These are phyloP conservation scores for Colletotrichum sp. DNA, from an alignment of 2,329 filamentous ascomycete genomes.

Conservation along the genomic window DNA sequence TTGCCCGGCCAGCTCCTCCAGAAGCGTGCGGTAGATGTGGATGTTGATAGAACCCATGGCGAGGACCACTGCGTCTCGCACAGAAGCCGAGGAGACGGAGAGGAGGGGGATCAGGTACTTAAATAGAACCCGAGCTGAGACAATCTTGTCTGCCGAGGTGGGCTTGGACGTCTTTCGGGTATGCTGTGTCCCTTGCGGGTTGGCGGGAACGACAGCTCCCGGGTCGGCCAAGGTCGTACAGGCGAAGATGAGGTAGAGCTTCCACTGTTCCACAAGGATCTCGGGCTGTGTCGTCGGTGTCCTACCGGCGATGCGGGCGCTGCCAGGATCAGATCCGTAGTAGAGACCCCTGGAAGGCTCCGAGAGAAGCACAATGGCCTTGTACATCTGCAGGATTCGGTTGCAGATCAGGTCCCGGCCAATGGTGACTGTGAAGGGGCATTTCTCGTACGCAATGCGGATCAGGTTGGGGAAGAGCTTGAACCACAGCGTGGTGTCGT, in stretches of 20 bases:
- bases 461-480: slow-evolving; percentile 98
- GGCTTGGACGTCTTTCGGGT: slow-evolving; percentile 80
- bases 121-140: slow-evolving; percentile 88
- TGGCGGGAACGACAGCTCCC: slow-evolving; percentile 66
- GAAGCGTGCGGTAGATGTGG: slow-evolving; percentile 87
- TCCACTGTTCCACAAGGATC: slow-evolving; percentile 95
- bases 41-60: slow-evolving; percentile 95
- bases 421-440: slow-evolving; percentile 88
- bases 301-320: slow-evolving; percentile 54
- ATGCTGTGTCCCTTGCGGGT: slow-evolving; percentile 70
- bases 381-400: slow-evolving; percentile 91
- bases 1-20: slow-evolving; percentile 88
- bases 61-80: slow-evolving; percentile 88
- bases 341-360: slow-evolving; percentile 72
- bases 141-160: slow-evolving; percentile 75
- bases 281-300: slow-evolving; percentile 78
- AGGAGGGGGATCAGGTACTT: slow-evolving; percentile 89
- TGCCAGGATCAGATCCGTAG: slow-evolving; percentile 65
- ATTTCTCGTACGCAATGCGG: slow-evolving; percentile 87
- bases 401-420: slow-evolving; percentile 93
- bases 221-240: slow-evolving; percentile 93
- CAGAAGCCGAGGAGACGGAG: slow-evolving; percentile 77
- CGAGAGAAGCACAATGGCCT: slow-evolving; percentile 78
- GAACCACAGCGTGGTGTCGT: slow-evolving; percentile 95
- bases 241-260: slow-evolving; percentile 94